Evolutionary conservation across 108 stramenopile species (phyloP), one percentile per base, ranked within the genome.

Genomic region (Hondaea fermentalgiana): DNA sequence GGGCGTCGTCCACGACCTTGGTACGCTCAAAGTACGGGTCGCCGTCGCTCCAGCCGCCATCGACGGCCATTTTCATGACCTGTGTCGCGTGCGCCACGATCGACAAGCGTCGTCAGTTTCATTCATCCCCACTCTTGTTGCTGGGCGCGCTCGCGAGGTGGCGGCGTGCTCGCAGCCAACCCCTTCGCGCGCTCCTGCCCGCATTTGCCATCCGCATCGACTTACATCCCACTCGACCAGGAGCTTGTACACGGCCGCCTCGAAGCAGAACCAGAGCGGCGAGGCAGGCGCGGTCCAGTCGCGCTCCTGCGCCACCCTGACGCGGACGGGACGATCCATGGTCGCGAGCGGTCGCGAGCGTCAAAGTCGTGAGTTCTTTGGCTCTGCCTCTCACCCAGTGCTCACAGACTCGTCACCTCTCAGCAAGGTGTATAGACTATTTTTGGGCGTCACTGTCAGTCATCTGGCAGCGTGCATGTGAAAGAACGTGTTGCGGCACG

Each of bases 241-340:
- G 2, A 83, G 76, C 51, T 83, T 83, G 51, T 53, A 53, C 45
- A 35, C 76, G 25, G 51, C 76, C 17, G 76, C 76, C 76, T 83
- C 76, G 28, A 83, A 83, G 49, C 76, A 47, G 51, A 53, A 47
- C 76, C 76, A 83, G 76, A 83, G 76, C 45, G 45, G 76, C 49
- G 51, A 53, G 43, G 44, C 43, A 55, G 76, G 76, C 3, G 45
- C 28, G 49, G 51, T 23, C 76, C 76, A 83, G 49, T 83, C 76
- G 76, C 76, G 76, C 76, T 83, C 76, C 76, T 83, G 76, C 76
- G 51, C 49, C 45, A 83, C 10, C 5, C 49, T 83, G 25, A 69
- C 64, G 64, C 64, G 64, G 10, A 42, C 64, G 42, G 64, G 64
- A 14, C 64, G 14, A 23, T 69, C 64, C 64, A 69, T 69, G 64